Base-by-base conservation (phyloP, 202 grass and related monocot genomes). In the Hordeum pubiflorum region DNA sequence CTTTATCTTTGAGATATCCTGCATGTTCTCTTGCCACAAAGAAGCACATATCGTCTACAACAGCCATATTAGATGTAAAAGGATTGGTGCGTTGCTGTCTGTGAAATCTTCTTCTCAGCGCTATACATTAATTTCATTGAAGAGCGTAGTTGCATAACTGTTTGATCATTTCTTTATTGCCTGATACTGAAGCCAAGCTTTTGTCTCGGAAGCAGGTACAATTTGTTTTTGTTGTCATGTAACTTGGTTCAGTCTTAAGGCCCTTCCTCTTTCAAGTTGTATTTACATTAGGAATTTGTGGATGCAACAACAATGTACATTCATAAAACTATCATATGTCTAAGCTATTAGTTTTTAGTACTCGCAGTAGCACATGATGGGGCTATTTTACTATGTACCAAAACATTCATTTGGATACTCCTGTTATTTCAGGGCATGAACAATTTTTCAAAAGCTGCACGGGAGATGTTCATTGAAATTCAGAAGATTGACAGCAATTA, bases 401-500 rank as follows among this genome's bases (percentile, higher is more conserved):
- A 58, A 48, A 67, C 22, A 74, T 78, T 77, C 70, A 58, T 79
- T 52, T 79, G 74, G 64, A 43, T 29, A 60, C 66, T 91, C 23
- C 68, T 65, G 31, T 86, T 69, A 76, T 76, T 79, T 23, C 83
- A 97, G 94, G 85, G 91, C 52, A 79, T 88, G 55, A 92, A 74
- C 48, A 97, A 89, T 66, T 97, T 97, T 74, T 94, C 91, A 62
- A 97, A 94, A 84, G 84, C 85, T 77, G 89, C 89, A 75, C 71
- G 91, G 63, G 94, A 94, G 44, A 80, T 97, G 77, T 97, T 97
- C 24, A 36, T 80, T 81, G 87, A 92, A 63, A 92, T 97, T 84
- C 91, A 97, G 83, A 97, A 97, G 81, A 94, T 97, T 0, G 89
- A 97, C 81, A 94, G 89, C 85, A 87, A 87, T 81, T 97, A 97